Conservation (phyloP, 345 rosid species). For the Pugionium cornutum region DNA sequence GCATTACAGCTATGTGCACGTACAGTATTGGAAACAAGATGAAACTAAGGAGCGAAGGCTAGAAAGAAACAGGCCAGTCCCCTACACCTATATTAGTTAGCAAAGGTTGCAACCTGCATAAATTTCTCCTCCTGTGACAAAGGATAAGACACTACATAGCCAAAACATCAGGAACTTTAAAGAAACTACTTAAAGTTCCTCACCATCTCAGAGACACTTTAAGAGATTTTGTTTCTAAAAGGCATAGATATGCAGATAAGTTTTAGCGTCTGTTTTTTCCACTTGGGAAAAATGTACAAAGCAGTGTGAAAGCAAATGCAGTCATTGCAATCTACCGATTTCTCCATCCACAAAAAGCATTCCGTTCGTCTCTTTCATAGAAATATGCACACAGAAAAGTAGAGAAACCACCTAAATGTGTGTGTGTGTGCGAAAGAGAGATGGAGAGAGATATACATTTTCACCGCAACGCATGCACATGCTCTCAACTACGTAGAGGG, state of each 20-base stretch:
- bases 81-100: not conserved
- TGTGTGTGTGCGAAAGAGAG: not conserved
- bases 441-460: conserved; percentile 49
- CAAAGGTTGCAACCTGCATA: not conserved
- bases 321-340: too few species aligned
- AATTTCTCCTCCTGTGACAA: not conserved
- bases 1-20: not conserved
- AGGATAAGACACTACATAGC: too few species aligned
- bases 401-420: not conserved
- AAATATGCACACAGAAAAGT: not conserved
- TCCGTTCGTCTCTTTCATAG: too few species aligned
- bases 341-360: too few species aligned
- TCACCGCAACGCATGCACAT: conserved; percentile 91
- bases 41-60: not conserved
- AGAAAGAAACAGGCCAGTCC: conserved; percentile 9
- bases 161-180: too few species aligned
- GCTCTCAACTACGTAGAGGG: conserved; percentile 83
- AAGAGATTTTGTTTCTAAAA: too few species aligned
- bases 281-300: too few species aligned
- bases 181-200: not conserved
- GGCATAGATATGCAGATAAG: too few species aligned
- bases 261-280: too few species aligned
- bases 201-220: too few species aligned
- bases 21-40: conserved; percentile 5
- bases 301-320: too few species aligned